Evolutionary conservation across 176 grass and related monocot genomes (phyloP).

Genomic region (Hordeum marinum): DNA sequence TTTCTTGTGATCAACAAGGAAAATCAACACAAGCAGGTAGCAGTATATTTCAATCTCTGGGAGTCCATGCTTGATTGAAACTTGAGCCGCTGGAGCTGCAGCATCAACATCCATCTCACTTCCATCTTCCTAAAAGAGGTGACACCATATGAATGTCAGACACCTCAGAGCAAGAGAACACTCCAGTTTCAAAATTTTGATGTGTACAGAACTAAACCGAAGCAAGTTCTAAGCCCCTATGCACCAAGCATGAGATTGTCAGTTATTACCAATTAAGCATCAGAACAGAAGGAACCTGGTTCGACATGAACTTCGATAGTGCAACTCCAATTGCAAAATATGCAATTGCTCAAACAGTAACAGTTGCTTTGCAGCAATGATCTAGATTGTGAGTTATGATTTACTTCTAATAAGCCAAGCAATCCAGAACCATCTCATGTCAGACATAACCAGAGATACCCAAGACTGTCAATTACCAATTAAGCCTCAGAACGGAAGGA

Average conservation of each 20-base stretch:
- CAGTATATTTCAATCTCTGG: conserved; percentile 86
- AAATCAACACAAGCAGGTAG: conserved; percentile 79
- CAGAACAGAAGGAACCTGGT: not conserved
- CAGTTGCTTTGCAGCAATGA: not conserved
- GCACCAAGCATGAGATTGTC: not conserved
- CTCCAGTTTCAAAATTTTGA: not conserved
- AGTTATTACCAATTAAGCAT: not conserved
- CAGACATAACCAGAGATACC: not conserved
- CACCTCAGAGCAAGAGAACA: not conserved
- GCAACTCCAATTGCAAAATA: not conserved
- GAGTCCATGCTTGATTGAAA: conserved; percentile 53
- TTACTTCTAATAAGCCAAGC: not conserved
- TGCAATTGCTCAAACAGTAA: not conserved
- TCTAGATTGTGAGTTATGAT: not conserved
- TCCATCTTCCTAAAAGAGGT: conserved; percentile 51
- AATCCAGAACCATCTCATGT: not conserved
- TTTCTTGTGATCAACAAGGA: conserved; percentile 70
- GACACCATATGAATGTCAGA: not conserved
- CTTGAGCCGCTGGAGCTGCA: conserved; percentile 30
- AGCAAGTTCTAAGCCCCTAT: not conserved
- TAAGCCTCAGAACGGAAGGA: not conserved
- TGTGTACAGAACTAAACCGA: not conserved
- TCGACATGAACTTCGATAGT: not conserved
- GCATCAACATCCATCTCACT: conserved; percentile 78
- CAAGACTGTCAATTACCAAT: not conserved